phyloP scores from a whole-genome alignment of 2,329 filamentous ascomycete genomes.

The Fusarium gaditjirri region DNA sequence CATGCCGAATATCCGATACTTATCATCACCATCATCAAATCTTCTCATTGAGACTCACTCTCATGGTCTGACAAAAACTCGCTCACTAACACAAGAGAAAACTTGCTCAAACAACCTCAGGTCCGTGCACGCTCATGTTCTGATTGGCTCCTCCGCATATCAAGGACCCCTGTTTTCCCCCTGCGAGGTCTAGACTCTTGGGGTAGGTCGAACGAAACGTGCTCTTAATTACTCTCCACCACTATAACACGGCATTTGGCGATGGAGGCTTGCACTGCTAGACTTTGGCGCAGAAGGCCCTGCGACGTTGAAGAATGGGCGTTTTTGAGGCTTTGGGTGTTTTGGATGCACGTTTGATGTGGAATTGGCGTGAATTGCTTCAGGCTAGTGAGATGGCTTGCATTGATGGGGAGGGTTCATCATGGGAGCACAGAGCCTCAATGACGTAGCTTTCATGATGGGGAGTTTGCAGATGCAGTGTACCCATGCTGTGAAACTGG shows the following conservation, averaged over 20 bases:
- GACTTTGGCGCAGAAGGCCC: not conserved
- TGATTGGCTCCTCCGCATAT: slow-evolving; percentile 34
- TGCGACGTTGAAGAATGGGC: no score
- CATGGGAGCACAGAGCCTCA: slow-evolving; percentile 33
- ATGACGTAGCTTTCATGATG: slow-evolving; percentile 39
- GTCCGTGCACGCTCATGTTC: slow-evolving; percentile 20
- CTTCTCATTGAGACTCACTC: not conserved
- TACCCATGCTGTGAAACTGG: not conserved
- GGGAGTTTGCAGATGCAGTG: not conserved
- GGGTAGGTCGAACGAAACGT: slow-evolving; percentile 13
- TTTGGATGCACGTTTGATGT: not conserved
- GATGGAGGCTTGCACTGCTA: slow-evolving; percentile 6
- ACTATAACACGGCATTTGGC: slow-evolving; percentile 15
- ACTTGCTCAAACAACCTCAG: slow-evolving; percentile 55
- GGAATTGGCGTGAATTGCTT: not conserved
- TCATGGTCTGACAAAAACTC: slow-evolving; percentile 10
- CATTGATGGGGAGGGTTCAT: not conserved
- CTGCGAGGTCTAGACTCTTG: slow-evolving; percentile 16
- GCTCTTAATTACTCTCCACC: slow-evolving; percentile 23
- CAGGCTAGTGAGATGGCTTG: slow-evolving; percentile 2
- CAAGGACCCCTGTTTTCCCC: slow-evolving; percentile 28
- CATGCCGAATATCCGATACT: slow-evolving; percentile 31
- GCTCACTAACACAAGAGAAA: slow-evolving; percentile 41
- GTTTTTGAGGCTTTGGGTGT: not conserved
- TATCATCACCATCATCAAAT: not conserved